phyloP scores from a whole-genome alignment of 2,329 filamentous ascomycete species.

The Fusarium sarcochroum region DNA sequence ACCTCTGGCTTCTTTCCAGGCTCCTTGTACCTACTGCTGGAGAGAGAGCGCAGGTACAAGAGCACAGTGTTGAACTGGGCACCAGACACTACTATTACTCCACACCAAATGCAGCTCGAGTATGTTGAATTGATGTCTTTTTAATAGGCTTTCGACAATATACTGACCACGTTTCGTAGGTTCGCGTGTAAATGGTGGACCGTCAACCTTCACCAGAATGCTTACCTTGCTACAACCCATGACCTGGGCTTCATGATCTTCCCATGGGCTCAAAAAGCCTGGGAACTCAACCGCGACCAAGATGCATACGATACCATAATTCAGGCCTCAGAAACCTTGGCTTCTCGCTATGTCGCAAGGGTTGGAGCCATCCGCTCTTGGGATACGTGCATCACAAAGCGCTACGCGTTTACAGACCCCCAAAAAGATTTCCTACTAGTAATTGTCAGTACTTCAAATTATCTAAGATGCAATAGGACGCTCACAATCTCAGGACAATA shows the following conservation, averaged over 20 bases:
- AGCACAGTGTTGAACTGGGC: background rate
- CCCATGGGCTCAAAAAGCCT: slow-evolving; percentile 55
- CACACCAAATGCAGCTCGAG: slow-evolving; percentile 1
- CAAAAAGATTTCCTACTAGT: slow-evolving; percentile 57
- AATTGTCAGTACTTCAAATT: slow-evolving; percentile 50
- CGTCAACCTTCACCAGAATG: slow-evolving; percentile 52
- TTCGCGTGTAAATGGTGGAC: slow-evolving; percentile 25
- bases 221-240: slow-evolving; percentile 54
- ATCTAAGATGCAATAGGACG: fast-evolving
- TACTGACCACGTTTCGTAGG: background rate
- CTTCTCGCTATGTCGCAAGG: slow-evolving; percentile 53
- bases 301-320: slow-evolving; percentile 54
- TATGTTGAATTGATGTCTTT: background rate
- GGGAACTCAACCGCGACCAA: slow-evolving; percentile 57
- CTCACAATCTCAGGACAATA: slow-evolving; percentile 51
- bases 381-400: slow-evolving; percentile 59
- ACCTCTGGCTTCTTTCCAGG: slow-evolving; percentile 60
- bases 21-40: slow-evolving; percentile 53
- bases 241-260: slow-evolving; percentile 62
- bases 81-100: background rate
- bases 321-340: slow-evolving; percentile 54
- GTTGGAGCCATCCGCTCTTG: slow-evolving; percentile 58
- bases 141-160: background rate
- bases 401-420: slow-evolving; percentile 55
- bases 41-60: slow-evolving; percentile 51